These are phyloP conservation scores for Annulohypoxylon truncatum DNA, from an alignment of 2,329 filamentous ascomycete genomes.

Conservation along the genomic window DNA sequence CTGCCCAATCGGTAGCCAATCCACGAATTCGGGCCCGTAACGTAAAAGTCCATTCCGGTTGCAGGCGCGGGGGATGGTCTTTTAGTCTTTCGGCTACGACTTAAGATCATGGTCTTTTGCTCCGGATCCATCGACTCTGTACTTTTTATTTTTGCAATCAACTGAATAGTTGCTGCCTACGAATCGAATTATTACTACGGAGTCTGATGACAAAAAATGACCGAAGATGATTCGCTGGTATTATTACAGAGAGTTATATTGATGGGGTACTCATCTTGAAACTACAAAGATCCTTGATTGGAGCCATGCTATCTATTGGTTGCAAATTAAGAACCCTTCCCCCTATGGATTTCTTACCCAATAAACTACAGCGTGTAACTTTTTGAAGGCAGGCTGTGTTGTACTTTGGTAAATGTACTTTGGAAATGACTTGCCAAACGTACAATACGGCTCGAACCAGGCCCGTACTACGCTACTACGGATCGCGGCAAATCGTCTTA, in stretches of 20 bases:
- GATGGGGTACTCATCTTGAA: constrained; percentile 32
- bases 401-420: constrained; percentile 12
- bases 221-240: constrained; percentile 2
- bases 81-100: neutral
- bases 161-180: neutral
- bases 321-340: constrained; percentile 12
- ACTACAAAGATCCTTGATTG: constrained; percentile 16
- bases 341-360: constrained; percentile 17
- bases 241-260: constrained; percentile 7
- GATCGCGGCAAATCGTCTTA: constrained; percentile 31
- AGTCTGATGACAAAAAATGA: constrained; percentile 10
- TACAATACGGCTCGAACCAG: constrained; percentile 21
- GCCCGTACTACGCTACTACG: constrained; percentile 10
- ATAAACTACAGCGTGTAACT: constrained; percentile 5
- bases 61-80: neutral
- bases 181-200: neutral
- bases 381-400: constrained; percentile 20
- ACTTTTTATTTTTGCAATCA: neutral
- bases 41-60: neutral
- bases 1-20: constrained; percentile 41
- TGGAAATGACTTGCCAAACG: constrained; percentile 1
- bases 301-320: constrained; percentile 18
- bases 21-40: constrained; percentile 37
- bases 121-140: neutral
- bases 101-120: neutral